Conservation (phyloP, 257 asterid genomes). For the Pogostemon cablin region DNA sequence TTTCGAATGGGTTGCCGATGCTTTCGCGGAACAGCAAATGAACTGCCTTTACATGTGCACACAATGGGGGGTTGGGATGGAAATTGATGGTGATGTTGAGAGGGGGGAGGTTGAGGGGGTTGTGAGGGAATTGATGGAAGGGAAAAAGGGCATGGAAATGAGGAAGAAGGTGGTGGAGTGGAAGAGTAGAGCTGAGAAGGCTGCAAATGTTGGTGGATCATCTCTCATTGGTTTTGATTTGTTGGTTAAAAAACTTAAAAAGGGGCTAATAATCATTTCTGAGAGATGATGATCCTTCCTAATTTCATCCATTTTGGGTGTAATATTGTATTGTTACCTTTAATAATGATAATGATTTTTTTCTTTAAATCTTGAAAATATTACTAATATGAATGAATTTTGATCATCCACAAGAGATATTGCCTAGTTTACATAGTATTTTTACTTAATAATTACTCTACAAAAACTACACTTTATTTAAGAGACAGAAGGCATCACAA, state of each 20-base stretch:
- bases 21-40: slow-evolving; percentile 42
- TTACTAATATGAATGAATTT: no score
- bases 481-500: no score
- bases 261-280: slow-evolving; percentile 5
- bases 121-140: slow-evolving; percentile 47
- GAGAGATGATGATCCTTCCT: no score
- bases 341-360: no score
- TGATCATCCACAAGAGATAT: no score
- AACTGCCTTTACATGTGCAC: slow-evolving; percentile 38
- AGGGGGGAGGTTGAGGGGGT: slow-evolving; percentile 41
- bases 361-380: no score
- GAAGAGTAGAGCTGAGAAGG: slow-evolving; percentile 38
- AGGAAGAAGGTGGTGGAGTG: slow-evolving; percentile 37
- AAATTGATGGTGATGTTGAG: slow-evolving; percentile 36
- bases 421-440: no score
- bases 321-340: no score
- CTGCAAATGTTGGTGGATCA: slow-evolving; percentile 38
- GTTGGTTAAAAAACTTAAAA: slow-evolving; percentile 30
- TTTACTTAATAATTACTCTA: no score
- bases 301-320: no score
- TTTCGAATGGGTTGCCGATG: slow-evolving; percentile 39
- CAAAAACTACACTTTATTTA: no score
- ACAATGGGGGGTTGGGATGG: slow-evolving; percentile 48
- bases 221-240: slow-evolving; percentile 34
- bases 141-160: slow-evolving; percentile 37